Evolutionary conservation across 495 filamentous ascomycete species (phyloP).

Genomic region (Talaromyces stipitatus): DNA sequence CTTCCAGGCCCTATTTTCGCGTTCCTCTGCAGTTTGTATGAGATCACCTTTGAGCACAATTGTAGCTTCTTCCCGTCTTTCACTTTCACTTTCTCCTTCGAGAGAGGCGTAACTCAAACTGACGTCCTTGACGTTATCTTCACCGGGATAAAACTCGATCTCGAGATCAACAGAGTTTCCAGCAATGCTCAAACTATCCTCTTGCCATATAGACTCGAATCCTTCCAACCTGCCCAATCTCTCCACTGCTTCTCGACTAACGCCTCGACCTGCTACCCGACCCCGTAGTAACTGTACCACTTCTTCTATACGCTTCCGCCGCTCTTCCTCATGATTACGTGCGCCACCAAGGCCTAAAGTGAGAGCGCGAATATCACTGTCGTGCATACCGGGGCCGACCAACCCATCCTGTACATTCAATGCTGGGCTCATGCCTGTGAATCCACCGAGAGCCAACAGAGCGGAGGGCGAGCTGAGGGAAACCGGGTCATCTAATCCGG

Average conservation of each 20-base stretch:
- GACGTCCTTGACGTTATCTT: constrained; percentile 38
- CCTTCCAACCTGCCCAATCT: constrained; percentile 63
- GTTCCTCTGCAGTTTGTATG: constrained; percentile 30
- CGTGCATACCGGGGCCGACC: constrained; percentile 33
- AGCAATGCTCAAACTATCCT: constrained; percentile 60
- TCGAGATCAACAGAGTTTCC: constrained; percentile 53
- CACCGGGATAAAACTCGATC: constrained; percentile 38
- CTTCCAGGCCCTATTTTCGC: constrained; percentile 39
- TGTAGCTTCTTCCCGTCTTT: constrained; percentile 36
- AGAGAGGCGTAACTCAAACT: constrained; percentile 38
- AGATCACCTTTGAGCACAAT: constrained; percentile 46
- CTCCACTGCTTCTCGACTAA: constrained; percentile 78
- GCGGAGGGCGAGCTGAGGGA: constrained; percentile 41
- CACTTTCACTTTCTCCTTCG: constrained; percentile 30
- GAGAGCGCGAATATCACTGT: constrained; percentile 37
- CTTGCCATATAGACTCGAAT: constrained; percentile 68
- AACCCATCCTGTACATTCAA: constrained; percentile 33
- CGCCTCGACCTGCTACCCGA: constrained; percentile 41
- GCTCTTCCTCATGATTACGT: constrained; percentile 45
- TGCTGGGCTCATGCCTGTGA: constrained; percentile 35
- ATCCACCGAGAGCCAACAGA: constrained; percentile 34
- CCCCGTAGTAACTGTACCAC: constrained; percentile 33
- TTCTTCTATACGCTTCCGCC: constrained; percentile 42
- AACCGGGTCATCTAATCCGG: constrained; percentile 32
- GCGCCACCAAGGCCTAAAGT: constrained; percentile 31